Evolutionary conservation across 345 rosid genomes (phyloP), one percentile per base, ranked within the genome.

Genomic region (Euphorbia lathyris): DNA sequence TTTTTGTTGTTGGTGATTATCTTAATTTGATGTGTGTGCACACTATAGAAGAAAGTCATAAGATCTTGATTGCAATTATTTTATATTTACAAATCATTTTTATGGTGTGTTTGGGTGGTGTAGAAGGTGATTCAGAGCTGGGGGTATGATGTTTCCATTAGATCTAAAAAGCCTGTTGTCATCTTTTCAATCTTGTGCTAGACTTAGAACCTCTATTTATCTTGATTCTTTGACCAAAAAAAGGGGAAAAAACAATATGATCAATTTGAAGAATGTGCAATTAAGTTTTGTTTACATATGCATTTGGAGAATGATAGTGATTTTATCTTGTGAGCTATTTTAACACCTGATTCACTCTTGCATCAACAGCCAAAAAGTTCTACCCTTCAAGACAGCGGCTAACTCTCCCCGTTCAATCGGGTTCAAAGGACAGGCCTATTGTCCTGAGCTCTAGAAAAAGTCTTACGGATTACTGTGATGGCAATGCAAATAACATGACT

Each of bases 311-410:
- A 65, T 27, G n/a, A 7, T 30, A 63, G 40, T 53, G 62, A 58
- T 27, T 76, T 74, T 59, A n/a, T 51, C 22, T 6, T n/a, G 55
- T 7, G 9, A 51, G 25, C 56, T 58, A 23, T 42, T 55, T 52
- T 48, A 30, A 57, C 32, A 60, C 63, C 38, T 73, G 65, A 48
- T 55, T 42, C 38, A n/a, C 66, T 57, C 50, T 73, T 73, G 11
- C 69, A 30, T 72, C 51, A 69, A 81, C 88, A 95, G 99, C 91
- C 69, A 95, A 80, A 80, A 95, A 85, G 65, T 89, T 85, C 83
- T 89, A 92, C 73, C 98, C 98, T 43, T 92, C 99, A 23, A 92
- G 98, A 72, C 99, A 95, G 88, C 86, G 97, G 68, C 91, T 95
- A 30, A 92, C 96, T 27, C 91, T 95, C 22, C 96, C 99, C 0